phyloP scores from a whole-genome alignment of 768 basidiomycete genomes.

The Lepiota brunneoincarnata region DNA sequence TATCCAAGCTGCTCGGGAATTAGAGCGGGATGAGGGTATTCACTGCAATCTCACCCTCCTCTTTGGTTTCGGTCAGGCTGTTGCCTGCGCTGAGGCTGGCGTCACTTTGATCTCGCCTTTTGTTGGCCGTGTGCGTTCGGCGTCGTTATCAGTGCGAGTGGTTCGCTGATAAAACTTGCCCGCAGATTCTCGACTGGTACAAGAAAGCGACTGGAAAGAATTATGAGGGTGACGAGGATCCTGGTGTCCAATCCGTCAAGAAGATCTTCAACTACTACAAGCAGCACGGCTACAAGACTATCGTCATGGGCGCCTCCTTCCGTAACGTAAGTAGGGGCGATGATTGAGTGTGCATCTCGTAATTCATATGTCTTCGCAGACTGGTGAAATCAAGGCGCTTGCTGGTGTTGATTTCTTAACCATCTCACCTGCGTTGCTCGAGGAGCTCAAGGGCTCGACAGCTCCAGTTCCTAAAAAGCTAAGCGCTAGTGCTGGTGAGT shows the following conservation, averaged over 20 bases:
- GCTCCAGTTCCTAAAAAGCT: constrained; percentile 84
- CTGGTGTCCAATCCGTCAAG: constrained; percentile 93
- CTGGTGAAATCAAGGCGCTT: constrained; percentile 89
- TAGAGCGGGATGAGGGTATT: constrained; percentile 89
- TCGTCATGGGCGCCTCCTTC: constrained; percentile 99
- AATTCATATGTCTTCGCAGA: constrained; percentile 34
- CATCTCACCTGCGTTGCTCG: constrained; percentile 86
- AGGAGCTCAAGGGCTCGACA: constrained; percentile 85
- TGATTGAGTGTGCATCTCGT: neutral
- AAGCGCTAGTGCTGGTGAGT: constrained; percentile 58
- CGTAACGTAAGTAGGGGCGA: constrained; percentile 69
- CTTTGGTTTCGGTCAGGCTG: constrained; percentile 98
- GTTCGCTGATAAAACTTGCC: constrained; percentile 10
- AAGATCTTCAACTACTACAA: constrained; percentile 99
- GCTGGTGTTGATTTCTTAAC: constrained; percentile 98
- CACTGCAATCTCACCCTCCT: constrained; percentile 99
- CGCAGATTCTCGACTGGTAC: constrained; percentile 97
- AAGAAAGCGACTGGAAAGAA: constrained; percentile 87
- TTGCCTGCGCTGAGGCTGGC: constrained; percentile 97
- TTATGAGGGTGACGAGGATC: constrained; percentile 91
- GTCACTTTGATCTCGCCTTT: constrained; percentile 99
- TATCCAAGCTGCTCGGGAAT: constrained; percentile 96
- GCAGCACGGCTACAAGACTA: constrained; percentile 96
- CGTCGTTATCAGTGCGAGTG: constrained; percentile 13
- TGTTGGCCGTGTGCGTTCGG: constrained; percentile 83